Percentiles rank a stretch among this genome's conserved stretches.
phyloP scores from a whole-genome alignment of 306 rosid species.

The Gleditsia sinensis region DNA sequence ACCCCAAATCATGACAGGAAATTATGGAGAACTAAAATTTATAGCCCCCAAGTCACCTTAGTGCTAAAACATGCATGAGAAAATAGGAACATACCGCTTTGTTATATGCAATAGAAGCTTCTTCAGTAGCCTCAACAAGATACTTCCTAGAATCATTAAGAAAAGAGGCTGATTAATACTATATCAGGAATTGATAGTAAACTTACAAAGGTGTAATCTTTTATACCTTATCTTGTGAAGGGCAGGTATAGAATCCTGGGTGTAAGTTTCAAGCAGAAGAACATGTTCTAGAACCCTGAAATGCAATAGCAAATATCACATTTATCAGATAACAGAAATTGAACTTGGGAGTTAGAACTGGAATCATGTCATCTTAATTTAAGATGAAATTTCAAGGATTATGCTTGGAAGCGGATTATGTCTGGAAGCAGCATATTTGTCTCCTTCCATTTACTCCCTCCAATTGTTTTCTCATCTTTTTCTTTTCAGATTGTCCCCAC shows the following conservation, averaged over 20 bases:
- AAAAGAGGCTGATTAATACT: neutral
- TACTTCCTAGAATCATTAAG: slow-evolving; percentile 60
- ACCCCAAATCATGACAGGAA: neutral
- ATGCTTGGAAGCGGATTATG: slow-evolving; percentile 7
- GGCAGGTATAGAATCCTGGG: slow-evolving; percentile 80
- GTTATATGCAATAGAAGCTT: slow-evolving; percentile 81
- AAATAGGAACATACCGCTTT: slow-evolving; percentile 71
- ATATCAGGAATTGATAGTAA: slow-evolving; percentile 9
- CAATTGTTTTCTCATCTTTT: neutral
- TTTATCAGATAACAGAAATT: slow-evolving; percentile 18
- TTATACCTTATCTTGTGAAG: slow-evolving; percentile 83
- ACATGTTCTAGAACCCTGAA: slow-evolving; percentile 77
- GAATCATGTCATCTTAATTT: too few species aligned
- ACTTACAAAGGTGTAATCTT: slow-evolving; percentile 4
- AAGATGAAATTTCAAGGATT: slow-evolving; percentile 8
- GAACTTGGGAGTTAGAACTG: neutral
- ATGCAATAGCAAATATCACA: slow-evolving; percentile 26
- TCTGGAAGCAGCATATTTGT: neutral
- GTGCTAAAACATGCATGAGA: neutral
- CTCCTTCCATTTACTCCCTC: neutral
- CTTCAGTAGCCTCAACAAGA: slow-evolving; percentile 89
- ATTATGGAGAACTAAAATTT: neutral
- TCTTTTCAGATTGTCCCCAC: neutral
- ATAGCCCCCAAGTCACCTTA: neutral
- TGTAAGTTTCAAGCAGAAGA: slow-evolving; percentile 76